A percentile compares a stretch with the other conserved stretches of the same genome.
These are phyloP conservation scores for Gaeumannomyces sp. DNA, from an alignment of 2,329 filamentous ascomycete genomes.

Conservation along the genomic window DNA sequence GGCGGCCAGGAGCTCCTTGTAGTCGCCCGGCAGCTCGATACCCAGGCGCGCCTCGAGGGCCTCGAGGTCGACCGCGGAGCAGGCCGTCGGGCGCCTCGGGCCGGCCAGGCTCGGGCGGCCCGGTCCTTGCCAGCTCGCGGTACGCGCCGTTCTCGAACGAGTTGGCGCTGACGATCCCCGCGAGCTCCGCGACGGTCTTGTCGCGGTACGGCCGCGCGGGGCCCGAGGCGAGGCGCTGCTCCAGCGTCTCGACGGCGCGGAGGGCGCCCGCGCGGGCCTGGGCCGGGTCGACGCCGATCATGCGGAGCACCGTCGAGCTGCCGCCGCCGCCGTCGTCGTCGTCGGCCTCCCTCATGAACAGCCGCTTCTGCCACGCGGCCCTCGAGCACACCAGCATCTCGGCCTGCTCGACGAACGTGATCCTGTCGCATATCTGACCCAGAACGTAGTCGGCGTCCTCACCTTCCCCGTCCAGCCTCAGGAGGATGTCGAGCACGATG, in stretches of 20 bases:
- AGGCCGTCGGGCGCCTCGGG: neutral
- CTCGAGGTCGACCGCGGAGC: neutral
- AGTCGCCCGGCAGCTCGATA: neutral
- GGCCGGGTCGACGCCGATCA: neutral
- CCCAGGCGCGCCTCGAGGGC: neutral
- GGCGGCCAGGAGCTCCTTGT: conserved; percentile 8
- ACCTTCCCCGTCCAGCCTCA: neutral
- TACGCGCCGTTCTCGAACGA: neutral
- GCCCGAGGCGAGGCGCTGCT: neutral
- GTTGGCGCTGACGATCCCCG: neutral
- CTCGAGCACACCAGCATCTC: conserved; percentile 2
- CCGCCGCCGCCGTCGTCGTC: neutral
- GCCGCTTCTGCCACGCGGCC: neutral
- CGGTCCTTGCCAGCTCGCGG: neutral
- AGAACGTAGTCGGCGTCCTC: neutral
- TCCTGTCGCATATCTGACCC: neutral
- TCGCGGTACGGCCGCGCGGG: neutral
- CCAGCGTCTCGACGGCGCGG: conserved; percentile 2
- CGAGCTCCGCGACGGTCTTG: neutral
- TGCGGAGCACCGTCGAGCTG: neutral
- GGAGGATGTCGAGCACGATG: neutral
- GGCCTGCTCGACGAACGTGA: conserved; percentile 4
- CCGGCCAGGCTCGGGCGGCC: neutral
- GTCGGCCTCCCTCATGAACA: neutral
- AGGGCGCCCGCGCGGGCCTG: neutral